Base-by-base conservation (phyloP, 805 yeast genomes). In the Cyberlindnera amylophila region DNA sequence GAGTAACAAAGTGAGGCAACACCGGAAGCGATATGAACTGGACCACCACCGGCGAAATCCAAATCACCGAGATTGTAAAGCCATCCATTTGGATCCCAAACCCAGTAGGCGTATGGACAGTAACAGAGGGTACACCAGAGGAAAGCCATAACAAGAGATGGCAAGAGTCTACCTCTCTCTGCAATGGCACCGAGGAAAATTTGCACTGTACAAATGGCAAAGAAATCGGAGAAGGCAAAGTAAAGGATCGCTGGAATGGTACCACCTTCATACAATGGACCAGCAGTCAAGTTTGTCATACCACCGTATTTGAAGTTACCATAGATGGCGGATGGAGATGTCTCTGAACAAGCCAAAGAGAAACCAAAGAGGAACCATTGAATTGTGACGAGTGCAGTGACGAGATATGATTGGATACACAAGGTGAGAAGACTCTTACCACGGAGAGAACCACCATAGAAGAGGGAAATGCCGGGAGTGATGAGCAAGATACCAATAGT, bases 21-120 rank as follows among this genome's bases (percentile, higher is more conserved):
- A 47, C 98, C 98, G 31, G 95, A 81, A 21, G 89, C 74, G 44
- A 93, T 86, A 65, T 91, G 98, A 15, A 91, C 96, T 1, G 97
- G 96, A 2, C 97, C 98, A 43, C 98, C 98, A 36, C 99, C 99
- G n/a, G 99, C 99, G 62, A 87, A 91, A 63, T 91, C 99, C 39
- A 90, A 71, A 4, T 81, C 97, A n/a, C 96, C 96, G 75, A 95
- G 86, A 51, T 77, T 72, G 49, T 75, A 74, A 32, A 96, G 95
- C 97, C 97, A 91, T 34, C 99, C 98, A 41, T 85, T 84, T 1
- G 84, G 60, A 45, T 86, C 86, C 98, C 98, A 91, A 41, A 86
- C 81, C 97, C 98, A 90, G 66, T 81, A 88, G 5, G 95, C 93
- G 17, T 88, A 77, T 0, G 98, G 97, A 61, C 95, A 85, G 67